phyloP scores from a whole-genome alignment of 257 asterid species.

The Fraxinus anomala region DNA sequence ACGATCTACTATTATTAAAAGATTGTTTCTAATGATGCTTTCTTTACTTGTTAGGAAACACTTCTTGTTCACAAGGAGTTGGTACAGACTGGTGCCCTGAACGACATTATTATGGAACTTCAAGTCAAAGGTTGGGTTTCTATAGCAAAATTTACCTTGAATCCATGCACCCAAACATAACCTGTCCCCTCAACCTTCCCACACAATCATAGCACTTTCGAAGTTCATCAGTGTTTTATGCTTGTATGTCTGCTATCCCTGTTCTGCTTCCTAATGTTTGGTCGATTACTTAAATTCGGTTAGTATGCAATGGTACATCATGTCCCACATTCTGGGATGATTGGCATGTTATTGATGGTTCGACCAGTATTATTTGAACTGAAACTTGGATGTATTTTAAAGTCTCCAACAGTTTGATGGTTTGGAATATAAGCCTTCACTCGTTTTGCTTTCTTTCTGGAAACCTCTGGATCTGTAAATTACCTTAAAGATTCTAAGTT shows the following conservation, averaged over 20 bases:
- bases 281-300: background rate
- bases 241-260: background rate
- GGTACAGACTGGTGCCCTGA: constrained; percentile 45
- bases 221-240: background rate
- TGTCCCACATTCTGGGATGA: constrained; percentile 1
- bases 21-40: background rate
- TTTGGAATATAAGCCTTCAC: background rate
- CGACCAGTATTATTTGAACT: background rate
- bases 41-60: constrained; percentile 54
- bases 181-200: background rate
- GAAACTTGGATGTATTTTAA: background rate
- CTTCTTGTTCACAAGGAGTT: constrained; percentile 74
- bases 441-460: background rate
- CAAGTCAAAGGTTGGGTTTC: constrained; percentile 53
- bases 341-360: background rate
- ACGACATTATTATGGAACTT: constrained; percentile 65
- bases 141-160: background rate
- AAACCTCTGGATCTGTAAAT: background rate
- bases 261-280: background rate
- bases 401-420: background rate
- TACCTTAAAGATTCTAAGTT: background rate
- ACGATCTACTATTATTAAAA: background rate
- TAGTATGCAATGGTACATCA: background rate
- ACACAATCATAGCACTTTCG: background rate
- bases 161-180: background rate